phyloP scores from a whole-genome alignment of 495 filamentous ascomycete species.

The Xylaria cubensis region DNA sequence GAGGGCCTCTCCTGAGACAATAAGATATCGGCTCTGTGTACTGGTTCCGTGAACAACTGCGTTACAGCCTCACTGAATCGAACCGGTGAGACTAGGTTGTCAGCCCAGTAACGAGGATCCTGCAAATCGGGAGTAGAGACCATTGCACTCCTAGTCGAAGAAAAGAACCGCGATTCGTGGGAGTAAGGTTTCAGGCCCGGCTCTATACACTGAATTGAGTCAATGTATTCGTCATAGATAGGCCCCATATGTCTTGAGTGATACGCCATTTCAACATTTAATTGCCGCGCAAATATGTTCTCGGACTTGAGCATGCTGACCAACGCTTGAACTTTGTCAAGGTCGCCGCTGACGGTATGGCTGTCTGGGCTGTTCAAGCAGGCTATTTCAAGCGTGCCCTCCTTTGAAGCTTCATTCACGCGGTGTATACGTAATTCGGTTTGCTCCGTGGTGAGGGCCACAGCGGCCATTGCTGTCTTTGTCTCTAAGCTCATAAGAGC shows the following conservation, averaged over 20 bases:
- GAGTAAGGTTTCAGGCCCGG: constrained; percentile 9
- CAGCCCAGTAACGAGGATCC: constrained; percentile 44
- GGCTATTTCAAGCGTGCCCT: constrained; percentile 41
- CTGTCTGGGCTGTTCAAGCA: constrained; percentile 55
- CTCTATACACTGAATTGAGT: constrained; percentile 1
- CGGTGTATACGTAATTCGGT: constrained; percentile 15
- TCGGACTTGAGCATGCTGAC: constrained; percentile 11
- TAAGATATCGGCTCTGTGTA: neutral
- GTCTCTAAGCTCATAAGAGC: neutral
- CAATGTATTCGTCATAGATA: constrained; percentile 38
- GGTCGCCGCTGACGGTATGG: constrained; percentile 50
- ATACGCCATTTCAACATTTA: constrained; percentile 41
- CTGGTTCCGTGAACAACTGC: constrained; percentile 21
- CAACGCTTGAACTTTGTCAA: constrained; percentile 36
- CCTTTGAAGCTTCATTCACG: neutral
- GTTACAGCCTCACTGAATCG: constrained; percentile 44
- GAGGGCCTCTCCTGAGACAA: neutral
- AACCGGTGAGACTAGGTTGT: constrained; percentile 51
- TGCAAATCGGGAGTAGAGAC: constrained; percentile 24
- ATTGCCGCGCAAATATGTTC: constrained; percentile 35
- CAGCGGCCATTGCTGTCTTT: constrained; percentile 48
- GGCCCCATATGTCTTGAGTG: constrained; percentile 41
- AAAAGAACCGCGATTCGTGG: constrained; percentile 33
- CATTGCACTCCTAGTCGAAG: constrained; percentile 33
- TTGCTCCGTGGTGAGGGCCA: constrained; percentile 34